Evolutionary conservation across 805 yeast species (phyloP).

Genomic region (Kodamaea leandrae): DNA sequence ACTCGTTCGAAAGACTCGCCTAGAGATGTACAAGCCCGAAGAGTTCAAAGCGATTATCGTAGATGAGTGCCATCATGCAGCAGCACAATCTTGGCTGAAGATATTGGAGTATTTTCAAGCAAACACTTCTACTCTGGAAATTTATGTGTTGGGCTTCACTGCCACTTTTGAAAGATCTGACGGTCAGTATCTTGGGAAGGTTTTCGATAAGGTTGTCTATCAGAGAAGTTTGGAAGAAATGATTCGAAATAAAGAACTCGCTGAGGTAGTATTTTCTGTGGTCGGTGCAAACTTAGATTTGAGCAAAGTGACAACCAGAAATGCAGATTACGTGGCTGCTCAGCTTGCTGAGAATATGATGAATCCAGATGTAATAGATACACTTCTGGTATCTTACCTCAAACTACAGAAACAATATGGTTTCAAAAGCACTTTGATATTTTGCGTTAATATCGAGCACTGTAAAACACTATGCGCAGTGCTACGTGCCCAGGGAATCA

Average conservation of each 20-base stretch:
- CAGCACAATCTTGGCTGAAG: constrained; percentile 62
- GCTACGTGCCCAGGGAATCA: constrained; percentile 59
- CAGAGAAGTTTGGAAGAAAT: constrained; percentile 63
- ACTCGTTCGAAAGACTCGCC: constrained; percentile 44
- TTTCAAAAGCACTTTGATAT: constrained; percentile 65
- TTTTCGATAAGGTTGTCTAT: constrained; percentile 72
- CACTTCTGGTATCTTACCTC: constrained; percentile 54
- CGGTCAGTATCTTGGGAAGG: constrained; percentile 51
- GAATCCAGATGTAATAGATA: constrained; percentile 49
- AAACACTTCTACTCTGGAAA: constrained; percentile 33
- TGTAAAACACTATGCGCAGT: constrained; percentile 50
- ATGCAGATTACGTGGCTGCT: constrained; percentile 54
- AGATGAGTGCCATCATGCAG: constrained; percentile 93
- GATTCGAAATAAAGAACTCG: constrained; percentile 66
- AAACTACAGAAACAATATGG: constrained; percentile 29
- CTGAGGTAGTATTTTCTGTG: constrained; percentile 63
- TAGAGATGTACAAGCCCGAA: constrained; percentile 51
- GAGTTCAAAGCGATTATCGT: constrained; percentile 72
- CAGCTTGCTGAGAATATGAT: constrained; percentile 57
- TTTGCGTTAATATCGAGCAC: constrained; percentile 75
- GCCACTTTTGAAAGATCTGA: constrained; percentile 87
- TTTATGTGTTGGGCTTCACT: constrained; percentile 76
- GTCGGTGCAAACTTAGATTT: constrained; percentile 50
- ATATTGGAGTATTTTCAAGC: constrained; percentile 62
- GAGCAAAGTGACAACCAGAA: constrained; percentile 23